phyloP scores from a whole-genome alignment of 2,329 filamentous ascomycete species.

The Dichotomopilus funicola region DNA sequence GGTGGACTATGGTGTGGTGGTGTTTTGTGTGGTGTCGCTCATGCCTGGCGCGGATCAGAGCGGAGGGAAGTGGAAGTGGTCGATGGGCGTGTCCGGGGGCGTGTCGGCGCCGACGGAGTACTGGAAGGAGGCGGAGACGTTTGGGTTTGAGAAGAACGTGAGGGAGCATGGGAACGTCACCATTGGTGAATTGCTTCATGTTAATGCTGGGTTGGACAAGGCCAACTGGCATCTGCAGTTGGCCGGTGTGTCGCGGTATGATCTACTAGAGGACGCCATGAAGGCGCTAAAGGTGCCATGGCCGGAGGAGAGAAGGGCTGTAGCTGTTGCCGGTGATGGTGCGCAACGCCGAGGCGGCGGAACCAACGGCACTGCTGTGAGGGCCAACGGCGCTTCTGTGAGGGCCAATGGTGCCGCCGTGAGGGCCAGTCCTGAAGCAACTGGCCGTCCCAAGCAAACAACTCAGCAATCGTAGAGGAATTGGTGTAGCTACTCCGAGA shows the following conservation, averaged over 20 bases:
- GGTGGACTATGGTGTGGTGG: constrained; percentile 14
- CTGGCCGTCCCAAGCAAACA: too few species aligned
- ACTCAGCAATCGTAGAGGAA: too few species aligned
- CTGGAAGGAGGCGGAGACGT: constrained; percentile 3
- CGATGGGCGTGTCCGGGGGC: constrained; percentile 6
- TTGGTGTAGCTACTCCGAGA: too few species aligned
- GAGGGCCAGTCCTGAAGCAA: too few species aligned
- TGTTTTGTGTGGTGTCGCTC: constrained; percentile 8
- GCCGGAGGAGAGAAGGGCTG: not conserved
- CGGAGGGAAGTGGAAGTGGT: not conserved
- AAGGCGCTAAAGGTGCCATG: constrained; percentile 12
- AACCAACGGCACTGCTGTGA: too few species aligned
- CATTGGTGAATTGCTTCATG: constrained; percentile 11
- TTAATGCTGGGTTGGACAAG: constrained; percentile 10
- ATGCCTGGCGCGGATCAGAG: too few species aligned
- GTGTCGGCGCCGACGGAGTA: constrained; percentile 10
- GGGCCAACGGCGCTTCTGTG: too few species aligned
- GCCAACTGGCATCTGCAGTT: constrained; percentile 14
- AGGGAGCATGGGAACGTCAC: constrained; percentile 12
- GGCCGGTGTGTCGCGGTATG: constrained; percentile 14
- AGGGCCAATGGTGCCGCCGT: too few species aligned
- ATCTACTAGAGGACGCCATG: constrained; percentile 13
- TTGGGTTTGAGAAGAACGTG: constrained; percentile 12
- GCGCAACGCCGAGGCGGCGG: too few species aligned
- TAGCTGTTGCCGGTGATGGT: not conserved